Base-by-base conservation (phyloP, 1,284 basidiomycete species). In the Coriolopsis trogii region DNA sequence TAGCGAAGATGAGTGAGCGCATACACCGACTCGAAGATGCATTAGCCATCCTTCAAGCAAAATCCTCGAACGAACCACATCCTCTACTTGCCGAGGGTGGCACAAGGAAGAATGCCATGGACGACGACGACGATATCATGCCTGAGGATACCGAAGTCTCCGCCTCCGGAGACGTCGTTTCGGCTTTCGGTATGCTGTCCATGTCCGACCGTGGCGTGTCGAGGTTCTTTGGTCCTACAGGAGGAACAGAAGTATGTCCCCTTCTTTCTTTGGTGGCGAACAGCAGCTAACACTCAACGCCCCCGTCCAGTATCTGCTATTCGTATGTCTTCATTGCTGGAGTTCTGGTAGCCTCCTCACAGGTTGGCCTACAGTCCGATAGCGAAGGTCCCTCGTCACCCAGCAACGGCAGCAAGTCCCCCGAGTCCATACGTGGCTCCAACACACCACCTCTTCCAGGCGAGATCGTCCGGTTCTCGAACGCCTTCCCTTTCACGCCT, bases 21-120 rank as follows among this genome's bases (percentile, higher is more conserved):
- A 87, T 90, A 52, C 79, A 86, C 31, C 81, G 81, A 44, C 80
- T 90, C n/a, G 87, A 89, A 66, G 86, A 89, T 56, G 87, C 86
- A 1, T 75, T 90, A 12, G 73, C 76, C 3, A 75, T 82, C 46
- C 41, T 64, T n/a, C 67, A 69, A 49, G 73, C 77, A 5, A 74
- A 74, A 56, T 51, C 71, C 48, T 67, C 73, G 31, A 66, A 67
- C 34, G 84, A 87, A 26, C 63, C 74, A 0, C 87, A 89, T 63
- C 84, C 87, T 3, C 71, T 89, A 1, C 73, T 89, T 7, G 65
- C 72, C 28, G 77, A 82, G 8, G 84, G 86, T 2, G 68, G 81
- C 20, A 71, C 85, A 15, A 78, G 75, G 28, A 72, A 81, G 50
- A 84, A 46, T 9, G 46, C 26, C 23, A 42, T 53, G 13, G 63